Evolutionary conservation across 805 yeast genomes (phyloP), one percentile per base, ranked within the genome.

Genomic region (Cyberlindnera americana): DNA sequence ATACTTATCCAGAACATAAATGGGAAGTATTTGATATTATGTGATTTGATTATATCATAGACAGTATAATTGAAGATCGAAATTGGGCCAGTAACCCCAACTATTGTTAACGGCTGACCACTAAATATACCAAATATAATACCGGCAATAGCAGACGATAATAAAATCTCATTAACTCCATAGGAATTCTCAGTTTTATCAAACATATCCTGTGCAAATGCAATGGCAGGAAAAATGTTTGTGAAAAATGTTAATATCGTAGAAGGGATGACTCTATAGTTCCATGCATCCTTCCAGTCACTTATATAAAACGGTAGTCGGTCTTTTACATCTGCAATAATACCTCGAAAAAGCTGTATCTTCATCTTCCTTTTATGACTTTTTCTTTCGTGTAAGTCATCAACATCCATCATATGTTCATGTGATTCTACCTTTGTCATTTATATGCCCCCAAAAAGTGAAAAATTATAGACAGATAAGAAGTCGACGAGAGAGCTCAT

Each of bases 81-180:
- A 13, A 93, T 82, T 0, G 99, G 99, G 0, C 98, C 99, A 0
- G 98, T 93, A 5, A 91, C 97, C 4, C 99, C 99, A 8, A 93
- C 98, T 19, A 91, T 85, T 53, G 96, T 86, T 19, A 93, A 62
- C 0, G 99, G 99, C 52, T 90, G 96, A 0, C 97, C 98, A 0
- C 84, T 72, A 41, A 90, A 67, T 6, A 85, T 50, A 0, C 98
- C 96, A 66, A 93, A 91, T 2, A 86, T 79, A 5, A 90, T 73
- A 0, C 98, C 97, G 0, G 87, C 97, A 57, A 93, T 61, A 0
- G 96, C 96, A 23, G 90, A 78, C 6, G 93, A 72, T 56, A 93
- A 55, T 18, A 91, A 67, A 3, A 91, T 83, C 56, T 91, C 99
- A 56, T 91, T 93, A 4, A 93, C 83, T 3, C 99, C 99, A 54